Base-by-base conservation (phyloP, 2,329 filamentous ascomycete genomes). In the Pseudogymnoascus sp. region DNA sequence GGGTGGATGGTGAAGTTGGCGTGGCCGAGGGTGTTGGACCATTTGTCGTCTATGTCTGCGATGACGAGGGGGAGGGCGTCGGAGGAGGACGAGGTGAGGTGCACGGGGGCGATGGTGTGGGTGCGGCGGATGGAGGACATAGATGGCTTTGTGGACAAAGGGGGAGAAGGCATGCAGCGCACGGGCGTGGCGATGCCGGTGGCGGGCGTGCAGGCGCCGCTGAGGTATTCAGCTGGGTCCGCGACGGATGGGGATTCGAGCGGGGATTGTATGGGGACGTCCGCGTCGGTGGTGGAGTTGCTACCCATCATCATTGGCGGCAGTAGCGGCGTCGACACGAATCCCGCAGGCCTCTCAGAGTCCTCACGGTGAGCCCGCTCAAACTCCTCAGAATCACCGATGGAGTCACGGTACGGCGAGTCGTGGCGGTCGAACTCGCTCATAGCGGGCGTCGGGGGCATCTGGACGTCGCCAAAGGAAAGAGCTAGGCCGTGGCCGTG, bases 1-100 rank as follows among this genome's bases (percentile, higher is more conserved):
- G 93, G 93, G 21, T 84, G 78, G 69, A 97, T 96, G 70, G 85
- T 93, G 74, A 96, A 97, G 78, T 97, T 96, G 67, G 93, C 93
- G 73, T 97, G 93, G 28, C 93, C 93, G 12, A 97, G 84, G 63
- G 86, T 86, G 71, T 89, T 85, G 0, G 90, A 89, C 93, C 93
- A 97, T 68, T 88, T 86, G 73, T 96, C 91, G 60, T 87, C 81
- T 5, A 86, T 84, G 63, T 89, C 85, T 34, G 87, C 79, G 67
- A 92, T 85, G 5, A 87, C 78, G 66, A 92, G 85, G 4, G 84
- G 82, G 3, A 87, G 84, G 38, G 44, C 44, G 14, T 89, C 84
- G 25, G 86, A 83, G 3, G 77, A 73, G 40, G 78, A 76, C 4
- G 83, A 80, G 37, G 82, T 78, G 8, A 73, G 61, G 74, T 83